Evolutionary conservation across 2,329 filamentous ascomycete genomes (phyloP).

Genomic region (Nigrospora sphaerica): DNA sequence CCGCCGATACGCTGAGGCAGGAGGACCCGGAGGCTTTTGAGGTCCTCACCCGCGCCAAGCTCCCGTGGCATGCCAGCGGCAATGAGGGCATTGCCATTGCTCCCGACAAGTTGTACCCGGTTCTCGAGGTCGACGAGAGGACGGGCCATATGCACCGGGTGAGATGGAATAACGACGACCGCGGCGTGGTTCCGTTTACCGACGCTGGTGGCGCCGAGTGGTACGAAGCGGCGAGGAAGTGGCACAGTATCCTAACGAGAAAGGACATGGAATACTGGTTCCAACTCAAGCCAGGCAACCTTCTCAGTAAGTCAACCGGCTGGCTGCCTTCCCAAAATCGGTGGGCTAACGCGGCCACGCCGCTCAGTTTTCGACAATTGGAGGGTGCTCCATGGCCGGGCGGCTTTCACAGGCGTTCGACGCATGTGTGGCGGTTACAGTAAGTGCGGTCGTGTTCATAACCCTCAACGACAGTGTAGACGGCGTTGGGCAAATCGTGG

Average conservation of each 20-base stretch:
- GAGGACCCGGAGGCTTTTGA: slow-evolving; percentile 51
- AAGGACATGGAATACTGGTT: slow-evolving; percentile 67
- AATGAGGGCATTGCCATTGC: slow-evolving; percentile 78
- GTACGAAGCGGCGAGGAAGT: slow-evolving; percentile 76
- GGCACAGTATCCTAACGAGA: slow-evolving; percentile 61
- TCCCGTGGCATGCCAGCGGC: slow-evolving; percentile 83
- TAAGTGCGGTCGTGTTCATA: slow-evolving; percentile 36
- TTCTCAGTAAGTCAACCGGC: slow-evolving; percentile 62
- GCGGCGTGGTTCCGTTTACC: slow-evolving; percentile 59
- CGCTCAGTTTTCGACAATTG: slow-evolving; percentile 85
- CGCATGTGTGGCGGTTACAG: slow-evolving; percentile 89
- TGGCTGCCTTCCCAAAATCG: background rate
- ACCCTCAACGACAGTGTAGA: background rate
- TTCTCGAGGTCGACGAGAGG: slow-evolving; percentile 53
- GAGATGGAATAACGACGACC: slow-evolving; percentile 90
- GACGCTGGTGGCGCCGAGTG: slow-evolving; percentile 48
- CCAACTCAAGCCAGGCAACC: slow-evolving; percentile 70
- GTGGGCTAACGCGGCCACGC: background rate
- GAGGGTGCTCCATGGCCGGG: slow-evolving; percentile 83
- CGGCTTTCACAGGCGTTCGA: slow-evolving; percentile 73
- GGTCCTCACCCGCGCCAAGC: slow-evolving; percentile 44
- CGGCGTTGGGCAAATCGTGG: background rate
- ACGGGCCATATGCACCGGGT: slow-evolving; percentile 45
- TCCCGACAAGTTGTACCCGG: slow-evolving; percentile 62
- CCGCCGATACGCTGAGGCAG: slow-evolving; percentile 50